These are phyloP conservation scores for Phragmites australis DNA, from an alignment of 176 grass and related monocot genomes.

Conservation along the genomic window DNA sequence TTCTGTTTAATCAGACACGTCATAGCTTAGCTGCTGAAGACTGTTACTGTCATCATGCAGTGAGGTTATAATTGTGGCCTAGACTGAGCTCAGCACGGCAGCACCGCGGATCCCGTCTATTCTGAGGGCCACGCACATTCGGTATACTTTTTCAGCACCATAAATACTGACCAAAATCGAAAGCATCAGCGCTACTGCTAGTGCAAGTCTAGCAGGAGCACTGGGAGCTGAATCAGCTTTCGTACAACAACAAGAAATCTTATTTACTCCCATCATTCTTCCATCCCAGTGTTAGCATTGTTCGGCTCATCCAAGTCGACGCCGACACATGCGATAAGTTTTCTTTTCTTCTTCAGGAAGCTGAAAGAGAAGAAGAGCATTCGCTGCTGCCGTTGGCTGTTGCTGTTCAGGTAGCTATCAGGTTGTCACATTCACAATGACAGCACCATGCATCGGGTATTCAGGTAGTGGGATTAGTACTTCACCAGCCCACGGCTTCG, in stretches of 20 bases:
- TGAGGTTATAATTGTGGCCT: neutral
- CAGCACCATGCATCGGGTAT: conserved; percentile 22
- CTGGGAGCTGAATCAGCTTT: conserved; percentile 3
- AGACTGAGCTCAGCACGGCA: neutral
- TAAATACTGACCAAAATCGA: conserved; percentile 17
- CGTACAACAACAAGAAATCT: neutral
- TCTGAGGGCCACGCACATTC: neutral
- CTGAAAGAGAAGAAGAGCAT: neutral
- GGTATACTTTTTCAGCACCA: conserved; percentile 1
- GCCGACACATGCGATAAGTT: neutral
- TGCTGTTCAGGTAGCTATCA: conserved; percentile 32
- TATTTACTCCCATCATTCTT: neutral
- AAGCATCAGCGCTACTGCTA: conserved; percentile 25
- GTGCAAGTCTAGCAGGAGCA: conserved; percentile 32
- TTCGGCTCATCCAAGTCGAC: neutral
- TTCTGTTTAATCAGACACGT: neutral
- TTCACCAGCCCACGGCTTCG: neutral
- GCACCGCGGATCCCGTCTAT: neutral
- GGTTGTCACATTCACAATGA: neutral
- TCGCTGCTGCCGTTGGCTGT: neutral
- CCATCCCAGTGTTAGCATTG: neutral
- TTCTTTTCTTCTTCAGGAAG: conserved; percentile 2
- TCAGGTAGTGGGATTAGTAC: neutral
- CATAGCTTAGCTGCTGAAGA: neutral
- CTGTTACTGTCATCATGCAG: neutral